Conservation (phyloP, 305 asterid genomes). For the Fraxinus sp. region DNA sequence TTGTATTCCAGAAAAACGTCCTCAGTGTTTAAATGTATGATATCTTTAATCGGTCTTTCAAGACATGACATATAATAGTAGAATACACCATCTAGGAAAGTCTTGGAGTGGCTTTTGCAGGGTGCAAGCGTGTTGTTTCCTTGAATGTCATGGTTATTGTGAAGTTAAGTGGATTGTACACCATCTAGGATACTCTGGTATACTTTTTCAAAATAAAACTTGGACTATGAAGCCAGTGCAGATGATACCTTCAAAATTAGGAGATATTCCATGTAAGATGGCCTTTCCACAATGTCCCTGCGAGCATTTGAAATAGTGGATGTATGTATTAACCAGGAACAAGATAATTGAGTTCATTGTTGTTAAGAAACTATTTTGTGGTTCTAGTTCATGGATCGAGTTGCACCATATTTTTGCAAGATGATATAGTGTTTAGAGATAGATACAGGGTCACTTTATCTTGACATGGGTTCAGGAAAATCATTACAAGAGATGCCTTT, state of each 20-base stretch:
- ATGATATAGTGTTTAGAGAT: slow-evolving; percentile 5
- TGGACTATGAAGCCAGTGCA: slow-evolving; percentile 1
- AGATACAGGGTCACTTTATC: background rate
- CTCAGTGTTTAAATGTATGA: background rate
- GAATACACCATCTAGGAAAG: background rate
- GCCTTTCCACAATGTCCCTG: background rate
- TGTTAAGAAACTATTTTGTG: background rate
- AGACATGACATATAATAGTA: background rate
- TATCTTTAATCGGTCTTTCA: background rate
- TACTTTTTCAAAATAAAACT: slow-evolving; percentile 8
- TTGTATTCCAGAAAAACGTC: background rate
- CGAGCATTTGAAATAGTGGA: slow-evolving; percentile 11
- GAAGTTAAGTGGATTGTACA: slow-evolving; percentile 1
- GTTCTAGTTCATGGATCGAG: background rate
- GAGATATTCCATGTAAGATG: background rate
- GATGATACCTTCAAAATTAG: background rate
- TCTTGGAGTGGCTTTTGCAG: background rate
- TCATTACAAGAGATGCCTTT: background rate
- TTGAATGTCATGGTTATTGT: background rate
- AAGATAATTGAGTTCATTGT: background rate
- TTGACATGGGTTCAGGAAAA: background rate
- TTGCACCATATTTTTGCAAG: background rate
- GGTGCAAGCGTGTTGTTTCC: background rate
- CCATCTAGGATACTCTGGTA: background rate
- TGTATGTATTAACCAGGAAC: background rate